Evolutionary conservation across 1,139 yeast species (phyloP).

Genomic region (Citeromyces hawaiiensis): DNA sequence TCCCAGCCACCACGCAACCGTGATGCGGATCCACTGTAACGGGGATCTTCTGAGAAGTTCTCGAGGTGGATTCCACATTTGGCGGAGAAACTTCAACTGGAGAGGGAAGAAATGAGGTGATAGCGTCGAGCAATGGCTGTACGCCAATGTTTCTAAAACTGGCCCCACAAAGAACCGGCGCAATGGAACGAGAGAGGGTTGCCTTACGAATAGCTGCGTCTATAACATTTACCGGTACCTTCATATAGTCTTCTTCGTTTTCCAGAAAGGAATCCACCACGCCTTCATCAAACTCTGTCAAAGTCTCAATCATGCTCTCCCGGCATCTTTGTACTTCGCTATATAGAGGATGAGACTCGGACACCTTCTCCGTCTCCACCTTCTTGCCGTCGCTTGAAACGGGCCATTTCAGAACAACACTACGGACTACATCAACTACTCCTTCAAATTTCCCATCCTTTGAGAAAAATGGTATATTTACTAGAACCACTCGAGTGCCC

Average conservation of each 20-base stretch:
- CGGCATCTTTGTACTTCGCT: slow-evolving; percentile 46
- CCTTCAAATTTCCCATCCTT: slow-evolving; percentile 42
- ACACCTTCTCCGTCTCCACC: slow-evolving; percentile 25
- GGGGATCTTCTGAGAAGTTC: slow-evolving; percentile 15
- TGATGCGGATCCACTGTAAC: slow-evolving; percentile 22
- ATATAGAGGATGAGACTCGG: slow-evolving; percentile 18
- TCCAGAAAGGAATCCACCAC: slow-evolving; percentile 70
- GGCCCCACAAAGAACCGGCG: slow-evolving; percentile 88
- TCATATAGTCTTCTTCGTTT: slow-evolving; percentile 48
- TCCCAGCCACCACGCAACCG: slow-evolving; percentile 41
- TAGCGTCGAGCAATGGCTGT: slow-evolving; percentile 83
- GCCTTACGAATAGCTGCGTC: slow-evolving; percentile 47
- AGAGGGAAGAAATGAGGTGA: slow-evolving; percentile 66
- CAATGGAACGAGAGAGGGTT: slow-evolving; percentile 41
- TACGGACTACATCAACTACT: slow-evolving; percentile 68
- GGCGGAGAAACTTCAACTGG: slow-evolving; percentile 59
- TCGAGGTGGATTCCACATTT: slow-evolving; percentile 23
- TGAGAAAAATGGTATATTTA: slow-evolving; percentile 68
- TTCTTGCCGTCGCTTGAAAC: slow-evolving; percentile 32
- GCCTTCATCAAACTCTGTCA: slow-evolving; percentile 71
- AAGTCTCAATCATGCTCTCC: slow-evolving; percentile 68
- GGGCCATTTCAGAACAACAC: slow-evolving; percentile 35
- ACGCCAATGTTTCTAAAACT: slow-evolving; percentile 89
- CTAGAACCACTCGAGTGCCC: slow-evolving; percentile 57
- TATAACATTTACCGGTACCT: slow-evolving; percentile 37